Conservation (phyloP, 148 eudicot species). For the Camellia granthamiana region DNA sequence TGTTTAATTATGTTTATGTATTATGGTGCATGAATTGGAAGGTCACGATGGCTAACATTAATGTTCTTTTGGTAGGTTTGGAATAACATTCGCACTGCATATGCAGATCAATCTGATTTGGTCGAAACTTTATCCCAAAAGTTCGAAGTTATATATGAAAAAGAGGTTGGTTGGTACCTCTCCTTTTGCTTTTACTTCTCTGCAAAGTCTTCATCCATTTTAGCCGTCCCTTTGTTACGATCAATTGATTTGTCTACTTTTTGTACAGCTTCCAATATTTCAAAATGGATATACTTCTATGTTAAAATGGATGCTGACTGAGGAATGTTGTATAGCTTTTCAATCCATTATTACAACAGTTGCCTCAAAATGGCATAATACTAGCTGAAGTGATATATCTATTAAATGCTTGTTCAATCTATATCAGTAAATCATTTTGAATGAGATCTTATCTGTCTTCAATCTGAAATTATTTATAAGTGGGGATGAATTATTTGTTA, state of each 20-base stretch:
- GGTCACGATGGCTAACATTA: conserved; percentile 2
- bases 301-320: neutral
- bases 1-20: neutral
- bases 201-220: neutral
- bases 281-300: neutral
- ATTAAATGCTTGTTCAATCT: neutral
- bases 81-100: conserved; percentile 45
- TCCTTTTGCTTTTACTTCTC: neutral
- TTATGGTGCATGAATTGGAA: too few species aligned
- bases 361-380: neutral
- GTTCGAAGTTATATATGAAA: conserved; percentile 41
- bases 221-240: neutral
- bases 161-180: conserved; percentile 28
- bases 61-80: conserved; percentile 41
- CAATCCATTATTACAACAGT: neutral
- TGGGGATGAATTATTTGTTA: too few species aligned
- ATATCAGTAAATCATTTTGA: neutral
- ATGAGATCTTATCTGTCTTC: neutral
- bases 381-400: neutral
- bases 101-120: conserved; percentile 35
- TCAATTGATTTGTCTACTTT: neutral
- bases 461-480: too few species aligned
- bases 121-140: conserved; percentile 33
- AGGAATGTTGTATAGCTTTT: too few species aligned
- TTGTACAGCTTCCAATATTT: neutral